Percentiles rank a stretch among this genome's conserved stretches.
These are phyloP conservation scores for Linnemannia hyalina DNA, from an alignment of 192 early-diverging fungal genomes.

Conservation along the genomic window DNA sequence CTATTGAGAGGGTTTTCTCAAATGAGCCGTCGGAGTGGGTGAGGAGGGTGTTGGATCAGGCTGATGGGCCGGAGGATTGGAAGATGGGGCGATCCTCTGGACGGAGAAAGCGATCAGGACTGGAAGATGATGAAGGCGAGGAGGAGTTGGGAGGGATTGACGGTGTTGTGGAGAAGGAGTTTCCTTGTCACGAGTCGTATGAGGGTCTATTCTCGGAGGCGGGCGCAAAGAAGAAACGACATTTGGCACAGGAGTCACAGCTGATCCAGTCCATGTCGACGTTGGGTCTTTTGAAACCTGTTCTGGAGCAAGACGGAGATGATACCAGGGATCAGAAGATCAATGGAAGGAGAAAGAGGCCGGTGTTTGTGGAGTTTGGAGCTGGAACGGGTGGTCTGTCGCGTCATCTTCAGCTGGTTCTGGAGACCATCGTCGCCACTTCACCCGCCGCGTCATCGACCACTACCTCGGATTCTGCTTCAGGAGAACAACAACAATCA, in stretches of 20 bases:
- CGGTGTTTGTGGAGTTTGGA: conserved; percentile 52
- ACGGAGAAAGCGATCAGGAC: neutral
- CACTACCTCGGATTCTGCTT: too few relatives aligned
- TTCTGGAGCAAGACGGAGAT: neutral
- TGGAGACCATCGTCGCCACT: conserved; percentile 22
- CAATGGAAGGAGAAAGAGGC: neutral
- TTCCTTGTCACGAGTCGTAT: conserved; percentile 42
- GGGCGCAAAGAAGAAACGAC: conserved; percentile 47
- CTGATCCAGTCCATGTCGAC: conserved; percentile 37
- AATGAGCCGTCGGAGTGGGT: conserved; percentile 2
- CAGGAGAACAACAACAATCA: neutral
- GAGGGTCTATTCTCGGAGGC: conserved; percentile 38
- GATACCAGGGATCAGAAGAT: neutral
- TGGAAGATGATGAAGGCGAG: neutral
- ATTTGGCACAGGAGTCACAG: conserved; percentile 53
- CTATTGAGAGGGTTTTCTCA: conserved; percentile 34
- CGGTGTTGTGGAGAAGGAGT: conserved; percentile 1
- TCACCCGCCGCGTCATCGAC: neutral
- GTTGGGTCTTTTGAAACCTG: conserved; percentile 15
- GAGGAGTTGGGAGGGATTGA: neutral
- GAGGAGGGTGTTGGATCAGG: conserved; percentile 26
- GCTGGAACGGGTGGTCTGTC: conserved; percentile 53
- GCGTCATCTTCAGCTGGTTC: conserved; percentile 43
- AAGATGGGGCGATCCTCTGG: conserved; percentile 18
- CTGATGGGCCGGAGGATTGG: conserved; percentile 45